These are phyloP conservation scores for Leccinum uliginosum DNA, from an alignment of 768 basidiomycete genomes.

Conservation along the genomic window DNA sequence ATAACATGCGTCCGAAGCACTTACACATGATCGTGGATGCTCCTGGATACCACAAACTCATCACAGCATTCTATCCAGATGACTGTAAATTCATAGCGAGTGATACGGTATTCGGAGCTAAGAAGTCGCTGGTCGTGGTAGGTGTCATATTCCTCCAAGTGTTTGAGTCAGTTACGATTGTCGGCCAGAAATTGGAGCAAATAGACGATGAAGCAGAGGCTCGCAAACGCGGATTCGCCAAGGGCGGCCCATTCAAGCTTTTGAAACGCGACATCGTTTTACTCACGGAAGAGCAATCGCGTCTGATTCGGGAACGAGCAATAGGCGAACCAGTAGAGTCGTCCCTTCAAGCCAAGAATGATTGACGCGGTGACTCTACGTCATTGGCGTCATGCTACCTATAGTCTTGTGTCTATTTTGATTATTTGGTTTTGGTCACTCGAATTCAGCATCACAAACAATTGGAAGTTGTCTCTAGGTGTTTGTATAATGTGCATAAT, in stretches of 20 bases:
- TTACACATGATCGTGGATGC: slow-evolving; percentile 72
- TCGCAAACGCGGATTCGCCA: slow-evolving; percentile 45
- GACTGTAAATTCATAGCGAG: slow-evolving; percentile 62
- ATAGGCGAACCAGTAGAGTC: slow-evolving; percentile 9
- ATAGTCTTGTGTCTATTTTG: background rate
- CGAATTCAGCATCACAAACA: background rate
- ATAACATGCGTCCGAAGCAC: slow-evolving; percentile 78
- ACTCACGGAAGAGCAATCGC: slow-evolving; percentile 39
- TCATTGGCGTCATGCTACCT: background rate
- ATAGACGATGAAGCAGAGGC: slow-evolving; percentile 53
- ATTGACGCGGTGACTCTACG: background rate
- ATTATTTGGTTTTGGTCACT: background rate
- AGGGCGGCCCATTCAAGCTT: slow-evolving; percentile 44
- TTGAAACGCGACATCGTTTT: slow-evolving; percentile 45
- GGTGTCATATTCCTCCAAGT: slow-evolving; percentile 19
- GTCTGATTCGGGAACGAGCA: slow-evolving; percentile 20
- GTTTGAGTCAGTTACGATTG: background rate
- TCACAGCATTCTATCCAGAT: slow-evolving; percentile 71
- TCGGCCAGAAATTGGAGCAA: slow-evolving; percentile 44
- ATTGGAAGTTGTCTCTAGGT: background rate
- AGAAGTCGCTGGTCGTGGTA: slow-evolving; percentile 73
- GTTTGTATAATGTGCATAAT: background rate
- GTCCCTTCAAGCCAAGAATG: background rate
- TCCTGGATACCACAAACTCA: slow-evolving; percentile 65
- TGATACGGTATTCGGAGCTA: slow-evolving; percentile 81